Base-by-base conservation (phyloP, 2,329 filamentous ascomycete species). In the Venturia effusa region DNA sequence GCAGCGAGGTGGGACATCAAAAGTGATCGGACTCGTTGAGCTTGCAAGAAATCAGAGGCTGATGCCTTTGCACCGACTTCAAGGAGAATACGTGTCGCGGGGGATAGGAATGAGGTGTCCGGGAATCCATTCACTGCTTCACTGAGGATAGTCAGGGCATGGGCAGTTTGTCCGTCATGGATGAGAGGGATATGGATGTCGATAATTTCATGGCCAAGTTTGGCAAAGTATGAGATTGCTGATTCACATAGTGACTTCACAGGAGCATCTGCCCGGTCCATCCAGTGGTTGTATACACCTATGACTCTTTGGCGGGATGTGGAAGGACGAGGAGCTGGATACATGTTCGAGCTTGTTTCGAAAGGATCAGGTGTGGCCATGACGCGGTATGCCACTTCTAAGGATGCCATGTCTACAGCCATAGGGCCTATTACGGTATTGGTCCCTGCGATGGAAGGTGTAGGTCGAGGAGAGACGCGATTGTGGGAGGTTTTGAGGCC, bases 401-500 rank as follows among this genome's bases (percentile, higher is more conserved):
- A 83, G 70, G 96, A 92, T 41, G 86, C 80, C 67, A 89, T 89
- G 63, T 83, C 93, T 59, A 84, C 82, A 19, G 90, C 88, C 70
- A 96, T 83, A 8, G 92, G 92, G 0, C 90, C 90, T 7, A 84
- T 79, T 19, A 94, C 87, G 64, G 83, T 84, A 40, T 85, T 86
- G 0, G 83, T 88, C 40, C 81, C 79, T 32, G 82, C 83, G 61
- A 85, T 79, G 65, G 83, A 83, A 17, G 79, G 74, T 1, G 84
- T 81, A 0, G 88, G 88, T 3, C 79, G 78, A 60, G 66, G 79
- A 54, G 83, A 82, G 6, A 89, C 82, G 43, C 91, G 86, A 70
- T 87, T 83, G 71, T 94, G 88, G 0, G 84, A 87, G 0, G 90
- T 80, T 74, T 96, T 96, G 65, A 96, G 80, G 1, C 91, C 91